phyloP scores from a whole-genome alignment of 2,329 filamentous ascomycete species.

The Dothideomycetidae sp. region DNA sequence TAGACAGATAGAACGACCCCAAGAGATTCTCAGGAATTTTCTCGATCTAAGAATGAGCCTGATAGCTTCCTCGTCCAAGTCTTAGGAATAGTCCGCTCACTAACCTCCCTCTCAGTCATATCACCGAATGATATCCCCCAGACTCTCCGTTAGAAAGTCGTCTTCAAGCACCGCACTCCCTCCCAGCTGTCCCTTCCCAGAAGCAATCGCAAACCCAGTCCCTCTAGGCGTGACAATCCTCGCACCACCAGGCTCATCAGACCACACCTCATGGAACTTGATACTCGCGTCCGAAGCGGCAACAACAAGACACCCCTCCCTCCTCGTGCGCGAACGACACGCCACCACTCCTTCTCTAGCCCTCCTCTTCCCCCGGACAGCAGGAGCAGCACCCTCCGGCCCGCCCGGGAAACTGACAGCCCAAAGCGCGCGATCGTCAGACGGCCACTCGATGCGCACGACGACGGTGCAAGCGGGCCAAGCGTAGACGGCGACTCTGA shows the following conservation, averaged over 20 bases:
- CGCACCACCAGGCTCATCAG: constrained; percentile 19
- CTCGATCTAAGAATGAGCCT: too few relatives aligned
- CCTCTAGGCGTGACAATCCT: too few relatives aligned
- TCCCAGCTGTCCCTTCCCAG: constrained; percentile 36
- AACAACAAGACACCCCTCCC: constrained; percentile 77
- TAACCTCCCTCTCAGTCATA: background rate
- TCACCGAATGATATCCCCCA: constrained; percentile 28
- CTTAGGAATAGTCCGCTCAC: too few relatives aligned
- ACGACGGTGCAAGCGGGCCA: constrained; percentile 87
- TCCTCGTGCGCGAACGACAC: constrained; percentile 43
- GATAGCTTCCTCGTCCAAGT: too few relatives aligned
- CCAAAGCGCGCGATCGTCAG: constrained; percentile 65
- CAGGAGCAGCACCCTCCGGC: constrained; percentile 26
- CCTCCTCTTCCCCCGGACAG: constrained; percentile 17
- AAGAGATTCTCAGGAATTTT: too few relatives aligned
- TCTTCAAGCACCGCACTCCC: constrained; percentile 77
- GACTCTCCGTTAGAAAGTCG: constrained; percentile 65
- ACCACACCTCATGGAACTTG: constrained; percentile 92
- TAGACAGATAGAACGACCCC: too few relatives aligned
- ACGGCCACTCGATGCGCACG: constrained; percentile 70
- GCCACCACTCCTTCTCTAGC: constrained; percentile 25
- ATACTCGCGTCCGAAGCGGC: constrained; percentile 84
- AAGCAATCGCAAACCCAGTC: too few relatives aligned
- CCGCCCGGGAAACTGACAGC: constrained; percentile 72
- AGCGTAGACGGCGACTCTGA: constrained; percentile 80